Percentiles rank a stretch among this genome's conserved stretches.
phyloP scores from a whole-genome alignment of 2,329 filamentous ascomycete genomes.

The Leptographium wingfieldii region DNA sequence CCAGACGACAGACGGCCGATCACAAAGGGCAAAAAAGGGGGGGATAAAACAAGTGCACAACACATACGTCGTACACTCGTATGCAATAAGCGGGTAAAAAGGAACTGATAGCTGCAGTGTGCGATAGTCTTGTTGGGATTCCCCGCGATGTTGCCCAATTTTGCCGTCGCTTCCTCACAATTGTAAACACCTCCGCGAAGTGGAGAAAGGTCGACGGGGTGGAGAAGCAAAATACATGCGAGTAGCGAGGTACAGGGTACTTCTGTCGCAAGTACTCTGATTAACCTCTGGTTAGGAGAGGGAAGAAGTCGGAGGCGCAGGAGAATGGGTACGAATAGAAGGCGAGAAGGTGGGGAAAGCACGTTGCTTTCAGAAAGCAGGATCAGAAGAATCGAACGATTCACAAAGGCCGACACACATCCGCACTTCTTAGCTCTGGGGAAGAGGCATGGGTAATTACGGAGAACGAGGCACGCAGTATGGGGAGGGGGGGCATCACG shows the following conservation, averaged over 20 bases:
- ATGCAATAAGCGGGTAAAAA: not conserved
- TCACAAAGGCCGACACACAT: not conserved
- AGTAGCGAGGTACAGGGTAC: not conserved
- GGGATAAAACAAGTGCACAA: not conserved
- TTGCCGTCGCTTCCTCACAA: not conserved
- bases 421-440: not conserved
- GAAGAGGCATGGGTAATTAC: not conserved
- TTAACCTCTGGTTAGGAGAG: not conserved
- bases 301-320: not conserved
- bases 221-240: not conserved
- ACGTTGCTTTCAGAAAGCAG: not conserved
- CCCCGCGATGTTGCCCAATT: slow-evolving; percentile 1
- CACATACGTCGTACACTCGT: too few relatives aligned
- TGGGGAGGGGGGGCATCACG: not conserved
- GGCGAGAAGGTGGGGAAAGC: not conserved
- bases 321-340: not conserved
- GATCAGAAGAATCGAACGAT: not conserved
- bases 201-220: not conserved
- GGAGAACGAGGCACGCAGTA: not conserved
- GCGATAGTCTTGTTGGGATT: not conserved
- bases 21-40: not conserved
- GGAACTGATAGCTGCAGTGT: not conserved
- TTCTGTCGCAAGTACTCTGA: not conserved
- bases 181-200: not conserved
- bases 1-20: not conserved